Evolutionary conservation across 768 basidiomycete species (phyloP).

Genomic region (Boletus eberwhitei): DNA sequence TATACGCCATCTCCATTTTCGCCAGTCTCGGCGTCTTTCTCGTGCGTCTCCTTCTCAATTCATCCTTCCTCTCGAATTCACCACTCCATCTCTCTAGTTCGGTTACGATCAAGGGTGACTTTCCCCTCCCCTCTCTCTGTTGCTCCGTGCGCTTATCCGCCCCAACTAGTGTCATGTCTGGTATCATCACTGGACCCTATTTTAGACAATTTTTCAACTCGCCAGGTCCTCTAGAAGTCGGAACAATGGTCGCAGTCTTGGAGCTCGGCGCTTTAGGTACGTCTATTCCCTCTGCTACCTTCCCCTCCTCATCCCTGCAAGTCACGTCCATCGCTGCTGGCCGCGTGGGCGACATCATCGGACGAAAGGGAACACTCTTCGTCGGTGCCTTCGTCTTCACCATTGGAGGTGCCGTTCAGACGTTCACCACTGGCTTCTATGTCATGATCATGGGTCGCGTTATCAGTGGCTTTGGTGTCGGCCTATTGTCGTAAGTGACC

Average conservation of each 20-base stretch:
- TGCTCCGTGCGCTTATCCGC: slow-evolving; percentile 2
- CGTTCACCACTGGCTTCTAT: slow-evolving; percentile 73
- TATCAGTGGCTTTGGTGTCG: slow-evolving; percentile 86
- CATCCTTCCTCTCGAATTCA: slow-evolving; percentile 3
- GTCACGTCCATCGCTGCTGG: slow-evolving; percentile 90
- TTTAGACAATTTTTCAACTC: slow-evolving; percentile 80
- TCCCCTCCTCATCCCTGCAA: slow-evolving; percentile 27
- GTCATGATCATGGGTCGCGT: slow-evolving; percentile 83
- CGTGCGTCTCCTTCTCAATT: slow-evolving; percentile 42
- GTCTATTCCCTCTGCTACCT: slow-evolving; percentile 21
- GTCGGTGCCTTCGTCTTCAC: slow-evolving; percentile 82
- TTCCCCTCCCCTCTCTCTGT: slow-evolving; percentile 4
- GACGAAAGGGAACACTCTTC: slow-evolving; percentile 81
- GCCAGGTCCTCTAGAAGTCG: slow-evolving; percentile 69
- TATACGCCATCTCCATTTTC: slow-evolving; percentile 78
- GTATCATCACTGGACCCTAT: slow-evolving; percentile 85
- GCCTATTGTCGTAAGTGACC: slow-evolving; percentile 71
- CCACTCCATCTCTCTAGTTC: slow-evolving; percentile 43
- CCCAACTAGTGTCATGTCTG: slow-evolving; percentile 72
- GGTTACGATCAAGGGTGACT: slow-evolving; percentile 83
- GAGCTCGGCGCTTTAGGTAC: slow-evolving; percentile 89
- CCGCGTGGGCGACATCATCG: slow-evolving; percentile 80
- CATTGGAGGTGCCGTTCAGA: slow-evolving; percentile 82
- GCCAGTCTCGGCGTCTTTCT: slow-evolving; percentile 84
- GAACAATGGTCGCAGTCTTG: slow-evolving; percentile 95